phyloP scores from a whole-genome alignment of 148 eudicot genomes.

The Nepenthes gracilis region DNA sequence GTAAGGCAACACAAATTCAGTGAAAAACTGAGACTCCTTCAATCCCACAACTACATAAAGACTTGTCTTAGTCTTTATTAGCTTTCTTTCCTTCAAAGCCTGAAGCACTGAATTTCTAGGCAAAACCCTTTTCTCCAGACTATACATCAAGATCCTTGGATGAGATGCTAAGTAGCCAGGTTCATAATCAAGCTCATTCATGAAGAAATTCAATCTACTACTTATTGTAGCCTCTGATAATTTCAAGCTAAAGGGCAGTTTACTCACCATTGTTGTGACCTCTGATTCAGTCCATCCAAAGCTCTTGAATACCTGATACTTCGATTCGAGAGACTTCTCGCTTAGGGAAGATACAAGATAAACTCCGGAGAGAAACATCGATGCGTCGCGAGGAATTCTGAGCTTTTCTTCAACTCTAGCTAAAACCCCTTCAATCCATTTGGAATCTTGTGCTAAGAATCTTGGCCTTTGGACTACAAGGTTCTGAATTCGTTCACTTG shows the following conservation, averaged over 20 bases:
- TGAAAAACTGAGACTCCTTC: constrained; percentile 8
- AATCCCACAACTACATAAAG: constrained; percentile 9
- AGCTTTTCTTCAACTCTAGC: constrained; percentile 10
- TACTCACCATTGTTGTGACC: constrained; percentile 9
- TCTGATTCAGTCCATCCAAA: constrained; percentile 28
- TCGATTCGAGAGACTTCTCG: constrained; percentile 5
- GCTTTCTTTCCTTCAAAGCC: constrained; percentile 14
- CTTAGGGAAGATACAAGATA: constrained; percentile 11
- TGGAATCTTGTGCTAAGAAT: constrained; percentile 4
- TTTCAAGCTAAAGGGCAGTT: constrained; percentile 11
- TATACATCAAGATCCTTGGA: constrained; percentile 13
- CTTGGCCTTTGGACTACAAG: constrained; percentile 9
- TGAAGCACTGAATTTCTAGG: constrained; percentile 14
- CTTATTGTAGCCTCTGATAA: constrained; percentile 13
- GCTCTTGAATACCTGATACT: constrained; percentile 18
- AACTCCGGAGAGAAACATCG: constrained; percentile 10
- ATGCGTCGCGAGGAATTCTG: constrained; percentile 11
- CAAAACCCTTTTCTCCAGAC: constrained; percentile 19
- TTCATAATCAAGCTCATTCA: constrained; percentile 26
- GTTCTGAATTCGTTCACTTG: constrained; percentile 8
- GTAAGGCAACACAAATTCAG: constrained; percentile 11
- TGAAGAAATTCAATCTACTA: constrained; percentile 11
- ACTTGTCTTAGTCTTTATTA: not conserved
- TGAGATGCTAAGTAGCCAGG: constrained; percentile 11
- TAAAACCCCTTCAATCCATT: constrained; percentile 6